Evolutionary conservation across 2,329 filamentous ascomycete species (phyloP).

Genomic region (Didymella lethalis): DNA sequence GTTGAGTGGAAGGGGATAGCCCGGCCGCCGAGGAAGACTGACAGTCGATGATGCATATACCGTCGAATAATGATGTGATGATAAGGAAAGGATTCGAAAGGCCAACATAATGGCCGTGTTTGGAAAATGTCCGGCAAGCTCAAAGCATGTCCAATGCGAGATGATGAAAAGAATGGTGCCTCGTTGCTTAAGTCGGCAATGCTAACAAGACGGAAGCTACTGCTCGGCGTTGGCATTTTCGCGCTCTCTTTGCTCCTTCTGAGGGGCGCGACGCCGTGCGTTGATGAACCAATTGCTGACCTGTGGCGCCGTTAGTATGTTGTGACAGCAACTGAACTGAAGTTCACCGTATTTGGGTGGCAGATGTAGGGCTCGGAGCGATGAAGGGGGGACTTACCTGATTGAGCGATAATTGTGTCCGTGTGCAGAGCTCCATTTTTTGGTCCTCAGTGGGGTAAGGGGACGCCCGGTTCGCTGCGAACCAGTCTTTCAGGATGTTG

Average conservation of each 20-base stretch:
- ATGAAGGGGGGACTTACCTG: constrained; percentile 52
- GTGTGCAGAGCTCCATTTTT: constrained; percentile 79
- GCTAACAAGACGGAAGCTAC: background rate
- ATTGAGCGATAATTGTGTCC: constrained; percentile 82
- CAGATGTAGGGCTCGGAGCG: constrained; percentile 24
- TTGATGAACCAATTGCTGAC: constrained; percentile 87
- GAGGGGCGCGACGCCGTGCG: constrained; percentile 65
- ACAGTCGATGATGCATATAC: constrained; percentile 14
- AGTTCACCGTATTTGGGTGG: constrained; percentile 21
- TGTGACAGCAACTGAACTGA: background rate
- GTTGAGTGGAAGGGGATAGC: background rate
- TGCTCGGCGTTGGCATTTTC: constrained; percentile 26
- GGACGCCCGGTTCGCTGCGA: constrained; percentile 62
- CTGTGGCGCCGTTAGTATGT: constrained; percentile 35
- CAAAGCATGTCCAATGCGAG: constrained; percentile 19
- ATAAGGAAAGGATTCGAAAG: background rate
- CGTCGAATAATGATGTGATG: constrained; percentile 1
- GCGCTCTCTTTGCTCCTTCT: constrained; percentile 42
- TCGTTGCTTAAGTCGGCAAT: background rate
- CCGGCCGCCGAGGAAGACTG: no score
- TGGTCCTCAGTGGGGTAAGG: constrained; percentile 90
- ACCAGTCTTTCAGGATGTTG: constrained; percentile 81
- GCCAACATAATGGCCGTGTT: constrained; percentile 2
- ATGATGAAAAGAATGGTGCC: constrained; percentile 9
- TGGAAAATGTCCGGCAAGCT: constrained; percentile 8